Conservation (phyloP, 139 green algal genomes). For the Helicosporidium sp. region DNA sequence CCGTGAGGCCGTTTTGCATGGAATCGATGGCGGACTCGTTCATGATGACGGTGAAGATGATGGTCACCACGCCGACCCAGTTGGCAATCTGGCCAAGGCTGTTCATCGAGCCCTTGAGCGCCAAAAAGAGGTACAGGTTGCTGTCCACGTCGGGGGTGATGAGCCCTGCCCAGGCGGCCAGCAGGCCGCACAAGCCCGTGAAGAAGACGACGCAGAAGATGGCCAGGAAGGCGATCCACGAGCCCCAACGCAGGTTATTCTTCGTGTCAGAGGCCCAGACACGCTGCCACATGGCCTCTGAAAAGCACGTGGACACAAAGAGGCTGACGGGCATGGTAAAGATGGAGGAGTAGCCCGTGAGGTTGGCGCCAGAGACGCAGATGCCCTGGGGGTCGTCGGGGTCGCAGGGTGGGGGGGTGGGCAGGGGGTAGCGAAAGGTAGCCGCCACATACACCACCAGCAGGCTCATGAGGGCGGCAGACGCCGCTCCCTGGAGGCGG, state of each 20-base stretch:
- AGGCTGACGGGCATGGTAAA: constrained; percentile 47
- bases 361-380: constrained; percentile 3
- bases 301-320: constrained; percentile 48
- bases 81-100: constrained; percentile 4
- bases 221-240: constrained; percentile 13
- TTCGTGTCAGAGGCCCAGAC: constrained; percentile 10
- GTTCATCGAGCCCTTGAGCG: not conserved
- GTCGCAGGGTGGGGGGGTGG: constrained; percentile 26
- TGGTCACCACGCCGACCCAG: constrained; percentile 32
- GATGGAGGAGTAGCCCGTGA: constrained; percentile 38
- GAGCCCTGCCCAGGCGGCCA: constrained; percentile 42
- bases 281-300: constrained; percentile 60
- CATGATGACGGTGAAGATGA: constrained; percentile 49
- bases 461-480: constrained; percentile 29
- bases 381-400: not conserved
- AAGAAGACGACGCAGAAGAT: constrained; percentile 34
- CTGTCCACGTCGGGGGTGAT: constrained; percentile 15
- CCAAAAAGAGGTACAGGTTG: constrained; percentile 41
- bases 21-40: constrained; percentile 47
- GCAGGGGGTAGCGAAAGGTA: constrained; percentile 35
- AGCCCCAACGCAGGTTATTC: too few relatives aligned
- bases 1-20: constrained; percentile 27
- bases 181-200: constrained; percentile 43
- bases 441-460: constrained; percentile 41
- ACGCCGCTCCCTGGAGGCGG: constrained; percentile 34